These are phyloP conservation scores for Venturia nashicola DNA, from an alignment of 2,329 filamentous ascomycete species.

Conservation along the genomic window DNA sequence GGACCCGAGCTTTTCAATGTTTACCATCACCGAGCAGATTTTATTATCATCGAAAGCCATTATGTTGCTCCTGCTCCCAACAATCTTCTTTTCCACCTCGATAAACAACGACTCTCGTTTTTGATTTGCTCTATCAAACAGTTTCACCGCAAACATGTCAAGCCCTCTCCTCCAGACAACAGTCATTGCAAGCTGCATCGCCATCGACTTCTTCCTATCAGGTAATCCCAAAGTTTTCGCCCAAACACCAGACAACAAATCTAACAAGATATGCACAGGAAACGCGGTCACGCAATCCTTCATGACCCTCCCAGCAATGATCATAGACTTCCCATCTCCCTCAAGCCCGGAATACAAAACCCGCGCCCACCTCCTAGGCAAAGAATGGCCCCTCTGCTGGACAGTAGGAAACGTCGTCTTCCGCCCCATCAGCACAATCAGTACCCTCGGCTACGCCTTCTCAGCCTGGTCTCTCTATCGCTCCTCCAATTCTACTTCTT, in stretches of 20 bases:
- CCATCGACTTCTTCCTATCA: slow-evolving; percentile 37
- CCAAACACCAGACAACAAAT: neutral
- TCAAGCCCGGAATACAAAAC: slow-evolving; percentile 28
- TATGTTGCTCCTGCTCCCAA: neutral
- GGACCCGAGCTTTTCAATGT: neutral
- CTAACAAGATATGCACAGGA: slow-evolving; percentile 19
- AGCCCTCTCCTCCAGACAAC: slow-evolving; percentile 9
- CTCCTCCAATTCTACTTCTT: slow-evolving; percentile 7
- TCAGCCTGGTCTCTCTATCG: slow-evolving; percentile 26
- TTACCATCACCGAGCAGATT: neutral
- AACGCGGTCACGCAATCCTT: slow-evolving; percentile 42
- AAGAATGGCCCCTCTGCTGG: slow-evolving; percentile 40
- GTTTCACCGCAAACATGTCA: neutral
- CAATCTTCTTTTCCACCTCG: neutral
- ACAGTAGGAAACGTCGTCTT: slow-evolving; percentile 39
- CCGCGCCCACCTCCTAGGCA: slow-evolving; percentile 33
- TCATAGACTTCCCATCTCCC: slow-evolving; percentile 33
- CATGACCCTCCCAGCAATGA: slow-evolving; percentile 38
- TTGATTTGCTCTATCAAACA: neutral
- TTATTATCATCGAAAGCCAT: neutral
- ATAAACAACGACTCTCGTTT: neutral
- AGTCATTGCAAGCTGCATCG: slow-evolving; percentile 33
- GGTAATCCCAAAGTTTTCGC: slow-evolving; percentile 19
- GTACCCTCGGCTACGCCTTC: slow-evolving; percentile 36
- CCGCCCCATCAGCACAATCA: slow-evolving; percentile 37